A percentile compares a stretch with the other conserved stretches of the same genome.
phyloP scores from a whole-genome alignment of 371 early-diverging fungal genomes.

The Mortierella sp. region DNA sequence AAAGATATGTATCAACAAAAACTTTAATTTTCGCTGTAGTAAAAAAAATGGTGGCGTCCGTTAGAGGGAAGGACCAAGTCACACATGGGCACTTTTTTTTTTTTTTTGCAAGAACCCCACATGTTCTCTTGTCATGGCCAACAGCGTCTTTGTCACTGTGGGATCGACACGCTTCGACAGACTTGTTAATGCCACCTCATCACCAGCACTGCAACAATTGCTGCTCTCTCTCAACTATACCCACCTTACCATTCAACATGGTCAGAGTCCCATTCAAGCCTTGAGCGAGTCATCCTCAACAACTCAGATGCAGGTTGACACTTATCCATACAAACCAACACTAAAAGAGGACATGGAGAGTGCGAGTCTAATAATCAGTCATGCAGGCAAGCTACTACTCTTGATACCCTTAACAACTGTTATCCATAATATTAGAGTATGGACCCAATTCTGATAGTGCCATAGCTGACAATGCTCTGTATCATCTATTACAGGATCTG shows the following conservation, averaged over 20 bases:
- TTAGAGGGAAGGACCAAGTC: background rate
- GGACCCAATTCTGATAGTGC: no score
- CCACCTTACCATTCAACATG: constrained; percentile 81
- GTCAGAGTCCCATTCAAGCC: constrained; percentile 57
- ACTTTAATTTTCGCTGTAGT: background rate
- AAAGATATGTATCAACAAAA: background rate
- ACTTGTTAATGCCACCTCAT: constrained; percentile 67
- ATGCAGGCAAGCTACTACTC: constrained; percentile 70
- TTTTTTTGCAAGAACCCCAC: background rate
- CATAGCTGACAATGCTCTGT: background rate
- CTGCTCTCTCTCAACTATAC: constrained; percentile 64
- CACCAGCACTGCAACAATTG: constrained; percentile 61
- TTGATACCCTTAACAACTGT: background rate
- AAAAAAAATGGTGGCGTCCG: background rate
- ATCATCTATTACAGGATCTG: constrained; percentile 75
- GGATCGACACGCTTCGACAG: constrained; percentile 92
- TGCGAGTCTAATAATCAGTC: constrained; percentile 78
- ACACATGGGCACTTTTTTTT: background rate
- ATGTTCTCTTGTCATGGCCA: background rate
- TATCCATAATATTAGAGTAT: background rate
- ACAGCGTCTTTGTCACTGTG: constrained; percentile 83
- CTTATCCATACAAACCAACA: constrained; percentile 74
- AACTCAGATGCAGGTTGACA: constrained; percentile 50
- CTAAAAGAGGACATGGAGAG: constrained; percentile 66
- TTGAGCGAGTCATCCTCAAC: background rate